Percentiles rank a stretch among this genome's conserved stretches.
Conservation (phyloP, 1,139 yeast genomes). For the Scheffersomyces parashehatae region DNA sequence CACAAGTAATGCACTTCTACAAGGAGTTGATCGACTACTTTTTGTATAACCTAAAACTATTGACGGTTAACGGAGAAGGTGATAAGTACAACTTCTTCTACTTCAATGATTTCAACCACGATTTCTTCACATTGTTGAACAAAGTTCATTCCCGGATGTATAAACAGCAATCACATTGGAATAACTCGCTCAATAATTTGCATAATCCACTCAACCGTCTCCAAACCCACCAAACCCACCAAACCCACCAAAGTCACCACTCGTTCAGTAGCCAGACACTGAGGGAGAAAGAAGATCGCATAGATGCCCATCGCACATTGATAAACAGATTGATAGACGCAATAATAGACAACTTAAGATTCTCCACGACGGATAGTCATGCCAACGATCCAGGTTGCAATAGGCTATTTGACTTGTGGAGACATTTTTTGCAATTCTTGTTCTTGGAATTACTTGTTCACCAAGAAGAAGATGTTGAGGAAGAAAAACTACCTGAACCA, state of each 20-base stretch:
- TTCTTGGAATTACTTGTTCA: slow-evolving; percentile 13
- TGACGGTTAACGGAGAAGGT: slow-evolving; percentile 13
- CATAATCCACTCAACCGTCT: neutral
- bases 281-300: slow-evolving; percentile 5
- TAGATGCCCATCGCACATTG: slow-evolving; percentile 10
- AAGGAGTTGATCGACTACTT: slow-evolving; percentile 32
- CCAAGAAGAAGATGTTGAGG: slow-evolving; percentile 13
- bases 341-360: slow-evolving; percentile 15
- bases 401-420: slow-evolving; percentile 19
- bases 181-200: slow-evolving; percentile 3
- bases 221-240: slow-evolving; percentile 5
- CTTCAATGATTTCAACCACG: slow-evolving; percentile 26
- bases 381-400: slow-evolving; percentile 1
- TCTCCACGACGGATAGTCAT: slow-evolving; percentile 3
- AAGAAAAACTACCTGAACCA: no score
- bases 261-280: neutral
- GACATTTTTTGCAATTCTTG: slow-evolving; percentile 16
- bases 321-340: slow-evolving; percentile 14
- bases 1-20: slow-evolving; percentile 24
- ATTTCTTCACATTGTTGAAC: slow-evolving; percentile 25
- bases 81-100: slow-evolving; percentile 22
- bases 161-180: slow-evolving; percentile 8
- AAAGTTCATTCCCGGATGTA: slow-evolving; percentile 19
- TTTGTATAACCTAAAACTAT: slow-evolving; percentile 22
- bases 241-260: slow-evolving; percentile 6